phyloP scores from a whole-genome alignment of 495 filamentous ascomycete species.

The Aspergillus panamensis region DNA sequence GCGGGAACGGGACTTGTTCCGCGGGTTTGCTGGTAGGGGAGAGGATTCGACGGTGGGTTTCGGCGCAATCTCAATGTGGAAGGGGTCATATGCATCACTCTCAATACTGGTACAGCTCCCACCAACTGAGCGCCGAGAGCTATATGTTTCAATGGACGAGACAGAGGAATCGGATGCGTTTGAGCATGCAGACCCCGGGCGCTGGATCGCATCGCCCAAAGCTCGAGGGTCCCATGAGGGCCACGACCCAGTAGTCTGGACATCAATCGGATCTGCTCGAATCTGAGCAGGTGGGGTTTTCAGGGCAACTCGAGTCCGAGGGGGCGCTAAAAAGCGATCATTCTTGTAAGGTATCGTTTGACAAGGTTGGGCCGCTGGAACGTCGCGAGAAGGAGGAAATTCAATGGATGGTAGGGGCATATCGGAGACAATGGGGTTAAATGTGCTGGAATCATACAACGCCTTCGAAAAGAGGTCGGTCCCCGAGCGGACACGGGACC shows the following conservation, averaged over 20 bases:
- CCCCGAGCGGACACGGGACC: conserved; percentile 44
- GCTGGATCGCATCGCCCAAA: conserved; percentile 40
- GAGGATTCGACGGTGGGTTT: conserved; percentile 37
- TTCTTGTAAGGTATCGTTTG: conserved; percentile 28
- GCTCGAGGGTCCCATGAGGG: conserved; percentile 33
- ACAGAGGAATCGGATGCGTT: conserved; percentile 65
- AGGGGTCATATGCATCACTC: conserved; percentile 55
- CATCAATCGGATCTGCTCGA: conserved; percentile 35
- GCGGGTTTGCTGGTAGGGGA: conserved; percentile 27
- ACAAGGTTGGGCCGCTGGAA: conserved; percentile 22
- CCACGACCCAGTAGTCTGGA: conserved; percentile 29
- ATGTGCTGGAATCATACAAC: conserved; percentile 31
- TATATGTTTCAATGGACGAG: conserved; percentile 62
- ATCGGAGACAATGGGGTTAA: conserved; percentile 35
- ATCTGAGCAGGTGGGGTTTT: conserved; percentile 62
- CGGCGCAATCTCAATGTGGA: conserved; percentile 39
- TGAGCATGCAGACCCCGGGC: conserved; percentile 58
- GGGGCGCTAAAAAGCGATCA: conserved; percentile 48
- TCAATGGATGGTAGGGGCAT: conserved; percentile 60
- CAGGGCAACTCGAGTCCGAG: conserved; percentile 51
- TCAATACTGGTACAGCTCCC: conserved; percentile 69
- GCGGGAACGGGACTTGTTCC: conserved; percentile 20
- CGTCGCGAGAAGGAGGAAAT: conserved; percentile 34
- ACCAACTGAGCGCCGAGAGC: conserved; percentile 60
- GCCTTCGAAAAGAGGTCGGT: conserved; percentile 42